Evolutionary conservation across 352 stramenopile species (phyloP).

Genomic region (Globisporangium spinosum): DNA sequence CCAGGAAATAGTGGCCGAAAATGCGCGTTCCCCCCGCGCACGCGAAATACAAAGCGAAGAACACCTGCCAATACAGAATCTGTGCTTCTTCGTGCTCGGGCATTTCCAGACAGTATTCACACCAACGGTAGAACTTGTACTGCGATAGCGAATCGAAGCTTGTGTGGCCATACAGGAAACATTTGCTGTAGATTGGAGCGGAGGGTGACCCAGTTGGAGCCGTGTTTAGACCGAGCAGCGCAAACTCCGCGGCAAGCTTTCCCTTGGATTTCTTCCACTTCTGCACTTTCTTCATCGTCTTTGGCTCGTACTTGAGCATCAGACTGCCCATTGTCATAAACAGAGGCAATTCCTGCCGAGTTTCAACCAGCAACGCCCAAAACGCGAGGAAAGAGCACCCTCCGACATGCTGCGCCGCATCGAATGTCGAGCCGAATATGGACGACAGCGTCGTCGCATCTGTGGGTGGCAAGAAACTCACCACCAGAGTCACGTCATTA

Average conservation of each 20-base stretch:
- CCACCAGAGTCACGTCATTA: slow-evolving; percentile 32
- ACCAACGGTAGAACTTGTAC: slow-evolving; percentile 71
- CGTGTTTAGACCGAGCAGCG: slow-evolving; percentile 28
- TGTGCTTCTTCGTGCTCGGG: slow-evolving; percentile 45
- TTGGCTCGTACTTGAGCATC: slow-evolving; percentile 73
- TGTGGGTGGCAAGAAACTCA: slow-evolving; percentile 63
- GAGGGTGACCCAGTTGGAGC: slow-evolving; percentile 16
- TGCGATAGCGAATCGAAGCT: slow-evolving; percentile 56
- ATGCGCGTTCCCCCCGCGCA: slow-evolving; percentile 40
- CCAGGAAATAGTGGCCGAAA: slow-evolving; percentile 63
- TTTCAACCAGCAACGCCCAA: slow-evolving; percentile 70
- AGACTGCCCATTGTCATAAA: slow-evolving; percentile 63
- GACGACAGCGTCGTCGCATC: slow-evolving; percentile 49
- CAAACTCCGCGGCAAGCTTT: slow-evolving; percentile 45
- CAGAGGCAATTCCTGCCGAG: slow-evolving; percentile 66
- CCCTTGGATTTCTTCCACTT: slow-evolving; percentile 70
- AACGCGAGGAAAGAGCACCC: slow-evolving; percentile 63
- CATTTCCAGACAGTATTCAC: slow-evolving; percentile 57
- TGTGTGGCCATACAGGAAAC: slow-evolving; percentile 39
- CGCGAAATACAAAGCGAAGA: slow-evolving; percentile 73
- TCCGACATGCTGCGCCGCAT: slow-evolving; percentile 61
- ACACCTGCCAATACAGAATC: slow-evolving; percentile 67
- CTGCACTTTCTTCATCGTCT: slow-evolving; percentile 75
- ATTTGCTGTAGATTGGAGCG: slow-evolving; percentile 18
- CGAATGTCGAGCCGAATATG: slow-evolving; percentile 57